phyloP scores from a whole-genome alignment of 306 rosid genomes.

The Begonia masoniana region DNA sequence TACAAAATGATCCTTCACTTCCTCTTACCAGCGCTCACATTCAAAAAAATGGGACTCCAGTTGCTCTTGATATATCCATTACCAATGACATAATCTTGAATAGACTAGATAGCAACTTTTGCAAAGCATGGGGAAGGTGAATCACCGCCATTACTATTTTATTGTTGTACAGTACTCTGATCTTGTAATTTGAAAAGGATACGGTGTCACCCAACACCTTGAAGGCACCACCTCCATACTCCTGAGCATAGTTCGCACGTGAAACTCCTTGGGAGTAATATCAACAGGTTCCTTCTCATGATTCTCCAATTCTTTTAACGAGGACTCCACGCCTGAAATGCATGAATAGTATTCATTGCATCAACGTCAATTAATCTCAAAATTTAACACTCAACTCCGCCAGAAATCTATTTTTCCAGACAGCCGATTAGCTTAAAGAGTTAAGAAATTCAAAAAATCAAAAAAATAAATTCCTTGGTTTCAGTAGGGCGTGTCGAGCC shows the following conservation, averaged over 20 bases:
- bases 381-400: not conserved
- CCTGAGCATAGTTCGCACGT: conserved; percentile 86
- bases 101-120: not conserved
- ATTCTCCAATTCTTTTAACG: conserved; percentile 54
- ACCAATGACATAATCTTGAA: too few species aligned
- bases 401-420: not conserved
- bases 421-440: not conserved
- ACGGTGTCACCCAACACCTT: conserved; percentile 49
- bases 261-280: conserved; percentile 71
- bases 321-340: conserved; percentile 68
- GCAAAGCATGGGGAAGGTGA: not conserved
- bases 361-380: not conserved
- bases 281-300: conserved; percentile 49
- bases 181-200: conserved; percentile 68
- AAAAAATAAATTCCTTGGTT: conserved; percentile 33
- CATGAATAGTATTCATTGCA: too few species aligned
- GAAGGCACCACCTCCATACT: conserved; percentile 90
- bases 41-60: too few species aligned
- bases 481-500: conserved; percentile 90
- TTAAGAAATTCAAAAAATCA: not conserved
- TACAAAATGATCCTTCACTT: too few species aligned
- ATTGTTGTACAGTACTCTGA: conserved; percentile 79
- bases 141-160: conserved; percentile 33
- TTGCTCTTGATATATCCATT: too few species aligned
- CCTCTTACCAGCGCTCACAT: too few species aligned